Conservation (phyloP, 768 basidiomycete species). For the Leucosporidium creatinivorum region DNA sequence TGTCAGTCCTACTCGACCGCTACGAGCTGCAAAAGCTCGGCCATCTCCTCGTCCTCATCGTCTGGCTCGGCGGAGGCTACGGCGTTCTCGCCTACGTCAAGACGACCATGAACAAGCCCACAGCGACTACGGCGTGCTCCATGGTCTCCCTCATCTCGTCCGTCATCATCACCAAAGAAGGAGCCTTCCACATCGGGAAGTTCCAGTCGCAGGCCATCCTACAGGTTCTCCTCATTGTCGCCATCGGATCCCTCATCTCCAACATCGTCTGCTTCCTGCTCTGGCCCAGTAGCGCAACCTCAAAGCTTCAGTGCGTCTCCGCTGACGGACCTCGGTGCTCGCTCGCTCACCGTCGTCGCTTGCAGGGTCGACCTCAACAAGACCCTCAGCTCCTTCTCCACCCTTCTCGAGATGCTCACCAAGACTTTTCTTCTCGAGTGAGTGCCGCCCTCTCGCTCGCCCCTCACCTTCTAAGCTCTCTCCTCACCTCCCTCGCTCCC, state of each 20-base stretch:
- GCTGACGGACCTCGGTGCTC: background rate
- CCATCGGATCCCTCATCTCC: slow-evolving; percentile 66
- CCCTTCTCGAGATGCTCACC: slow-evolving; percentile 71
- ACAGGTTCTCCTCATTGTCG: slow-evolving; percentile 51
- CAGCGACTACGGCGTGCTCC: slow-evolving; percentile 40
- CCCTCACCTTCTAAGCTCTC: slow-evolving; percentile 17
- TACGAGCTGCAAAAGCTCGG: slow-evolving; percentile 70
- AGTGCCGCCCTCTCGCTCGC: slow-evolving; percentile 45
- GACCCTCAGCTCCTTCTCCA: slow-evolving; percentile 79
- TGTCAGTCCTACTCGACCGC: slow-evolving; percentile 55
- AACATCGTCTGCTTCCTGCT: slow-evolving; percentile 76
- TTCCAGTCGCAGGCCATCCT: slow-evolving; percentile 31
- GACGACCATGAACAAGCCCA: slow-evolving; percentile 67
- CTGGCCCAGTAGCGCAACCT: slow-evolving; percentile 78
- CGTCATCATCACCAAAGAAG: slow-evolving; percentile 28
- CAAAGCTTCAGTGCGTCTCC: slow-evolving; percentile 56
- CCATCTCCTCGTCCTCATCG: slow-evolving; percentile 58
- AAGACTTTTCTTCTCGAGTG: slow-evolving; percentile 73
- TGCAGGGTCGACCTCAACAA: slow-evolving; percentile 55
- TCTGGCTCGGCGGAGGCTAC: slow-evolving; percentile 80
- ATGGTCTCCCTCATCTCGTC: slow-evolving; percentile 43
- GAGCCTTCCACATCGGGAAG: slow-evolving; percentile 32
- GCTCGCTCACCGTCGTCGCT: no score
- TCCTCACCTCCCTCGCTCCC: background rate
- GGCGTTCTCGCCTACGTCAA: slow-evolving; percentile 82